Evolutionary conservation across 768 basidiomycete genomes (phyloP).

Genomic region (Sporobolomyces pararoseus): DNA sequence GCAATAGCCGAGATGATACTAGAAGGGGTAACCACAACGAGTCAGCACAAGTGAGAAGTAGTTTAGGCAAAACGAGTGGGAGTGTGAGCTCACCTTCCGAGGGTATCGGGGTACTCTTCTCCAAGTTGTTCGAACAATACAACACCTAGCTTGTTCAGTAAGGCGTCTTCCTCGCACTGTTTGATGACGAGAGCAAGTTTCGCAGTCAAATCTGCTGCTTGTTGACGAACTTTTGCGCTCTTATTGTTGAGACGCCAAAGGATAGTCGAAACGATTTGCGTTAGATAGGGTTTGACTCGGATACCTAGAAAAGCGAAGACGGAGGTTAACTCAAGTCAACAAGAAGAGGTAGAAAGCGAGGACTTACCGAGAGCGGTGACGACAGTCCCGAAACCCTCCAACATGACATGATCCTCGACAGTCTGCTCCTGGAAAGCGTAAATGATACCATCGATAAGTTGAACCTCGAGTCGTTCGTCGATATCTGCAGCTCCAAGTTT

Average conservation of each 20-base stretch:
- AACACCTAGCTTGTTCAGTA: slow-evolving; percentile 89
- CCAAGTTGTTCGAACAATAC: slow-evolving; percentile 98
- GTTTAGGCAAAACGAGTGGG: not conserved
- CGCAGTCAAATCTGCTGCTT: slow-evolving; percentile 97
- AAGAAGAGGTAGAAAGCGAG: too few relatives aligned
- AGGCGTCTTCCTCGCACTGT: slow-evolving; percentile 93
- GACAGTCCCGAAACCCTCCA: slow-evolving; percentile 96
- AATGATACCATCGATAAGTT: slow-evolving; percentile 96
- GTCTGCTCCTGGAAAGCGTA: slow-evolving; percentile 99
- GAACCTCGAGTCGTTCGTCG: slow-evolving; percentile 88
- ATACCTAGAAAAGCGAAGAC: slow-evolving; percentile 62
- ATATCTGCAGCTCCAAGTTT: slow-evolving; percentile 95
- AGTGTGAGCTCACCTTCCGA: slow-evolving; percentile 59
- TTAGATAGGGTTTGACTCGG: slow-evolving; percentile 95
- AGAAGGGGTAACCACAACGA: not conserved
- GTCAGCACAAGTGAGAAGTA: not conserved
- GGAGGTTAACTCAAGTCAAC: not conserved
- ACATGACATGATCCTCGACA: slow-evolving; percentile 97
- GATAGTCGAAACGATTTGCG: slow-evolving; percentile 97
- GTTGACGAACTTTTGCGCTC: slow-evolving; percentile 96
- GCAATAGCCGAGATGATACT: slow-evolving; percentile 99
- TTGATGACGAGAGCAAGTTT: slow-evolving; percentile 96
- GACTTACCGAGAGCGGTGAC: slow-evolving; percentile 79
- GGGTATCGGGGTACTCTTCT: slow-evolving; percentile 97
- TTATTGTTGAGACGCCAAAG: slow-evolving; percentile 99